These are phyloP conservation scores for Tulasnella sp. DNA, from an alignment of 768 basidiomycete genomes.

Conservation along the genomic window DNA sequence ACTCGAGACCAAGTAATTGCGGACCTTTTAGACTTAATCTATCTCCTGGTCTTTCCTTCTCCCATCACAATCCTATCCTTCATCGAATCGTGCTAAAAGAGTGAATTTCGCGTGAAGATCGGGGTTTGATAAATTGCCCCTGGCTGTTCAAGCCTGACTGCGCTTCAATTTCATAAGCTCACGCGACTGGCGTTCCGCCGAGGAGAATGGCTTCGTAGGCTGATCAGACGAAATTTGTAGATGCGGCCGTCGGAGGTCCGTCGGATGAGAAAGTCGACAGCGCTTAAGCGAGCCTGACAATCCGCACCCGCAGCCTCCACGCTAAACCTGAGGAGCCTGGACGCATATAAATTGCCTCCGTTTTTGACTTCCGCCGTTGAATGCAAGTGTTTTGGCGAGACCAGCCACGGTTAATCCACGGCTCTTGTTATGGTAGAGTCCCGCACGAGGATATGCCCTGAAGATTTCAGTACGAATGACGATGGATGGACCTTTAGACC, in stretches of 20 bases:
- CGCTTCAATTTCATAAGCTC: background rate
- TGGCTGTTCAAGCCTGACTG: background rate
- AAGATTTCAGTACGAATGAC: background rate
- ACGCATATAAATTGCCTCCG: background rate
- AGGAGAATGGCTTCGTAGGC: background rate
- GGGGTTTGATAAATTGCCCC: background rate
- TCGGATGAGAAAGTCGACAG: slow-evolving; percentile 1
- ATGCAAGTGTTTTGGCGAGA: background rate
- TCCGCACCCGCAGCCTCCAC: background rate
- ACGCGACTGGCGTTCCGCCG: background rate
- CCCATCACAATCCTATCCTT: background rate
- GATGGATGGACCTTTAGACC: no score
- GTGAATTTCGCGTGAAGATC: background rate
- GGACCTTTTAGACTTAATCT: slow-evolving; percentile 16
- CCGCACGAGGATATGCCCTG: background rate
- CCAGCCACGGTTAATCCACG: background rate
- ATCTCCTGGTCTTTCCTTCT: background rate
- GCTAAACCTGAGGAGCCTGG: slow-evolving; percentile 10
- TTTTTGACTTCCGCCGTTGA: background rate
- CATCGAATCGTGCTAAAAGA: background rate
- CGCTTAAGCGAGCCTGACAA: slow-evolving; percentile 11
- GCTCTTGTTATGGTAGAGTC: background rate
- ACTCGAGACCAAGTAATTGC: slow-evolving; percentile 31
- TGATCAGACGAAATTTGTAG: background rate
- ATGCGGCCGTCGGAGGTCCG: slow-evolving; percentile 18